Evolutionary conservation across 768 basidiomycete species (phyloP).

Genomic region (Boletales sp.): DNA sequence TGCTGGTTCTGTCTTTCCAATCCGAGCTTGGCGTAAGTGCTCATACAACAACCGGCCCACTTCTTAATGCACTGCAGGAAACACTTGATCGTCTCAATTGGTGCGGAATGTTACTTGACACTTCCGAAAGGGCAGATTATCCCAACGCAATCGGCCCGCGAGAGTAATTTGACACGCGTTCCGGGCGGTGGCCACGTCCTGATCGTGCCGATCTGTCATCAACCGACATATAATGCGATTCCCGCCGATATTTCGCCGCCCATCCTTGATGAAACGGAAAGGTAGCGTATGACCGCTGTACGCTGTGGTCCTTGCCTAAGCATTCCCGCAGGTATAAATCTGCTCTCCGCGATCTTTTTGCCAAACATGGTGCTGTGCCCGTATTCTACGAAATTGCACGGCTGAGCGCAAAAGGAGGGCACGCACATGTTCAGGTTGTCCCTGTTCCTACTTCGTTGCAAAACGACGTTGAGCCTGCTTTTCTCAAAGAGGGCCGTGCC

Average conservation of each 20-base stretch:
- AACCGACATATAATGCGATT: conserved; percentile 81
- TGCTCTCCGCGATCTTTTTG: conserved; percentile 69
- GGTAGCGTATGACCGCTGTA: conserved; percentile 37
- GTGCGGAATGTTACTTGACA: conserved; percentile 89
- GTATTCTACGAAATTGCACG: conserved; percentile 90
- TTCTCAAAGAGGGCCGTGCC: conserved; percentile 63
- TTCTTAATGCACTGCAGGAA: conserved; percentile 51
- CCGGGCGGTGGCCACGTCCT: conserved; percentile 97
- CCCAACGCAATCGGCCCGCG: conserved; percentile 62
- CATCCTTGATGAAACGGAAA: conserved; percentile 78
- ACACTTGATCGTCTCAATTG: conserved; percentile 93
- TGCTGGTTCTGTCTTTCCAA: conserved; percentile 99
- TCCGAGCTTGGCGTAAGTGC: conserved; percentile 76
- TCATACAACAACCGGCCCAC: neutral
- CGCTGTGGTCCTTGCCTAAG: neutral
- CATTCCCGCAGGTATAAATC: conserved; percentile 62
- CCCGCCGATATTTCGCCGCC: conserved; percentile 72
- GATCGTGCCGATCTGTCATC: conserved; percentile 91
- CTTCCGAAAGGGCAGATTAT: conserved; percentile 95
- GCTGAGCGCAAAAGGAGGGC: conserved; percentile 80
- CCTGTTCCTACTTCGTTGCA: conserved; percentile 68
- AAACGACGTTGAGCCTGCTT: conserved; percentile 64
- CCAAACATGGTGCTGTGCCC: conserved; percentile 59
- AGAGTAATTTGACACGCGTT: conserved; percentile 42
- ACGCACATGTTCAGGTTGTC: conserved; percentile 88